Conservation (phyloP, 306 rosid genomes). For the Citrullus colocynthis region DNA sequence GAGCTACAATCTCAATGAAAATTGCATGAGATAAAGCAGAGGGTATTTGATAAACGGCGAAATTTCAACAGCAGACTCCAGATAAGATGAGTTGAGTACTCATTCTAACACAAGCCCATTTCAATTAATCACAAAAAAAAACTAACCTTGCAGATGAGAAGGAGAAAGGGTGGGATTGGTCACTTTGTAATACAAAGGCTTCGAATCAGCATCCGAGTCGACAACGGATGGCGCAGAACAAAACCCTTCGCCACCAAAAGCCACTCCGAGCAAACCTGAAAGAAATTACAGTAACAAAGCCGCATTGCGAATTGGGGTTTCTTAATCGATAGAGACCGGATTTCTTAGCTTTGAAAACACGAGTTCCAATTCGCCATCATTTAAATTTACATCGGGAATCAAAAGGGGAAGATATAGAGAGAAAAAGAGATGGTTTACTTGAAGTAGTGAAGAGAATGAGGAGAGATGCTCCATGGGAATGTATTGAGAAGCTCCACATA, state of each 20-base stretch:
- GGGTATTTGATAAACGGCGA: background rate
- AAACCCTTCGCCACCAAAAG: constrained; percentile 38
- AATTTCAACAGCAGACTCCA: background rate
- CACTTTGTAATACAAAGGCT: constrained; percentile 52
- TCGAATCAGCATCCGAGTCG: constrained; percentile 21
- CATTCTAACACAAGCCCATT: background rate
- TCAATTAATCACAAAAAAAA: background rate
- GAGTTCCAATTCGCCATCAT: background rate
- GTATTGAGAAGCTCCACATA: constrained; percentile 1
- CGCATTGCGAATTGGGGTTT: background rate
- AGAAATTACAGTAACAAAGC: constrained; percentile 1
- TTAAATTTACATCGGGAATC: background rate
- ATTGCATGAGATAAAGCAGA: background rate
- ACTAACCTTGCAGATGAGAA: constrained; percentile 59
- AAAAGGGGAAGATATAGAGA: background rate
- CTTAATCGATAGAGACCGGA: background rate
- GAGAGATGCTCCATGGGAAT: background rate
- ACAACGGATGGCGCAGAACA: constrained; percentile 58
- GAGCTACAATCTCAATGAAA: background rate
- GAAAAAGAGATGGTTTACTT: background rate
- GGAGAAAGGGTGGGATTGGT: constrained; percentile 66
- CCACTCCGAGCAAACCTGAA: constrained; percentile 42
- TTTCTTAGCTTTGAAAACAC: background rate
- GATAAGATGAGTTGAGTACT: background rate
- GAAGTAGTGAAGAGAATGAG: background rate